Evolutionary conservation across 805 yeast genomes (phyloP).

Genomic region (Saccharomycopsis schoenii): DNA sequence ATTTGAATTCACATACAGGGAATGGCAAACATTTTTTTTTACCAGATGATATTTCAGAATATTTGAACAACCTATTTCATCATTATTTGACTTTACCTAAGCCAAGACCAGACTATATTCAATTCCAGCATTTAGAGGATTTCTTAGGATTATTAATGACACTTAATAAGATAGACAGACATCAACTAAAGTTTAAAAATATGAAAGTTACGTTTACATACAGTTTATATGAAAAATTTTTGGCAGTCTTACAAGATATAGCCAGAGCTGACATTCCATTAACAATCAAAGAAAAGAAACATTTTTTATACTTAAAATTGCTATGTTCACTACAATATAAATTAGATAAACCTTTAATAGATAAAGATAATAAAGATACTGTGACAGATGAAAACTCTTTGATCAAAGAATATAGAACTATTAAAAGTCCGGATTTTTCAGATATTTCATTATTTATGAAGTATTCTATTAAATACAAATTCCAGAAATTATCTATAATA

Average conservation of each 20-base stretch:
- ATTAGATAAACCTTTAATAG: neutral
- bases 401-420: neutral
- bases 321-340: neutral
- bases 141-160: constrained; percentile 9
- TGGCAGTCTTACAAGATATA: constrained; percentile 7
- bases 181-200: neutral
- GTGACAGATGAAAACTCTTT: neutral
- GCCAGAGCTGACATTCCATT: constrained; percentile 2
- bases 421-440: neutral
- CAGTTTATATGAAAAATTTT: neutral
- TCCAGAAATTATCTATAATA: neutral
- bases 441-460: constrained; percentile 1
- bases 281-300: constrained; percentile 12
- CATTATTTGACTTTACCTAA: constrained; percentile 9
- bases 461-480: neutral
- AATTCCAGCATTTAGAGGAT: constrained; percentile 13
- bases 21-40: neutral
- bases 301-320: constrained; percentile 6
- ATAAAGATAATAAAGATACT: neutral
- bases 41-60: neutral
- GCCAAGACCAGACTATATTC: constrained; percentile 14
- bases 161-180: neutral
- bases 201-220: neutral
- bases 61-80: constrained; percentile 3
- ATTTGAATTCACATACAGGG: neutral